Base-by-base conservation (phyloP, 148 eudicot genomes). In the Rhododendron simsii region DNA sequence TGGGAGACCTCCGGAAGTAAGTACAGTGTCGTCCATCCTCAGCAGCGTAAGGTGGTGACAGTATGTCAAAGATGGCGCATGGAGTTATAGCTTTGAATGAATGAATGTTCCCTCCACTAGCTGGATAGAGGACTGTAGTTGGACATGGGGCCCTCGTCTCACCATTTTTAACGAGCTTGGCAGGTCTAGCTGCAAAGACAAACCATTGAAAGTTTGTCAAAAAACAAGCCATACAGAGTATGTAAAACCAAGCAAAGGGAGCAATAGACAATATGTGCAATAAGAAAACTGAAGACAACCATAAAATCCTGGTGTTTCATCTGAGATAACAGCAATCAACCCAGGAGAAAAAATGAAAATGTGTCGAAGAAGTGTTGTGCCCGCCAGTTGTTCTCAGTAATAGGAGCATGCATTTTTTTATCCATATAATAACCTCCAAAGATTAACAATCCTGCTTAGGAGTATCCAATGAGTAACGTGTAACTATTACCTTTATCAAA, bases 11-110 rank as follows among this genome's bases (percentile, higher is more conserved):
- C 65, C 90, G 89, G 80, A 91, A 92, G 79, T 92, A 92, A 47
- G 98, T 90, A 87, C 99, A 97, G 85, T 97, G 95, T 23, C 98
- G 94, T 55, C 98, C 99, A 87, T 95, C 95, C 63, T 93, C 95
- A 48, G 98, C 87, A 80, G 92, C 90, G 85, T 97, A 97, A 28
- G 99, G 99, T 1, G 99, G 99, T 57, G 99, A 93, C 83, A 97
- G 93, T 87, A 97, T 95, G 92, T 97, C 99, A 84, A 97, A 97
- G 86, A 97, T 88, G 44, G 99, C 99, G 78, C 98, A 94, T 0
- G 98, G 99, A 77, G 98, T 94, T 55, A 94, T 84, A 13, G 99
- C 99, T 89, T 89, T 94, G 91, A 97, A 97, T 89, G 91, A 91
- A 89, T 97, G 99, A 82, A 97, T 93, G 92, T 97, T 97, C 86